Evolutionary conservation across 257 asterid genomes (phyloP).

Genomic region (Solanum dulcamara): DNA sequence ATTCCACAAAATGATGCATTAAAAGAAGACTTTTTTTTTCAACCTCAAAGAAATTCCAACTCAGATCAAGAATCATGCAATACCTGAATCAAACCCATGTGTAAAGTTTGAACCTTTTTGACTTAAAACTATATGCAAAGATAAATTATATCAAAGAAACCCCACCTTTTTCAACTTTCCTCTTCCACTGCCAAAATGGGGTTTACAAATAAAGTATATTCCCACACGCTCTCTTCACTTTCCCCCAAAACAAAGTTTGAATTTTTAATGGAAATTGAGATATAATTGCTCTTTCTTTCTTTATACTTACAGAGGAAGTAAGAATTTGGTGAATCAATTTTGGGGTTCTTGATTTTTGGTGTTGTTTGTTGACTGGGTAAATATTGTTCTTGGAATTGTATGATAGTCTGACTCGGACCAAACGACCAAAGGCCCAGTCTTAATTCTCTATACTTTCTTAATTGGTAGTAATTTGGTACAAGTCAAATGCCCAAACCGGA

Average conservation of each 20-base stretch:
- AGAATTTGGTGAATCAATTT: neutral
- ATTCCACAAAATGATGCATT: neutral
- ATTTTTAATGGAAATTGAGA: neutral
- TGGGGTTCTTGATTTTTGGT: neutral
- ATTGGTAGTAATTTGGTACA: neutral
- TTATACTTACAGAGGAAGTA: neutral
- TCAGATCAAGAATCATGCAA: neutral
- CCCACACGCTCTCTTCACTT: slow-evolving; percentile 1
- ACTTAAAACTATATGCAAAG: slow-evolving; percentile 16
- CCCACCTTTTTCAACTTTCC: neutral
- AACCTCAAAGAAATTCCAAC: neutral
- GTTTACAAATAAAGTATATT: neutral
- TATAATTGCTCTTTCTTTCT: neutral
- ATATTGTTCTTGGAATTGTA: neutral
- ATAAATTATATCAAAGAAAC: slow-evolving; percentile 9
- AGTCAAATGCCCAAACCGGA: neutral
- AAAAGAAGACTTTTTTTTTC: neutral
- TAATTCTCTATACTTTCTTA: neutral
- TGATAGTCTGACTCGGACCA: neutral
- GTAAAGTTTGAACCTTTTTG: slow-evolving; percentile 20
- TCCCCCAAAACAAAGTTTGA: neutral
- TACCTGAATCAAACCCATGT: neutral
- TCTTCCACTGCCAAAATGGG: neutral
- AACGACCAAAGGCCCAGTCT: neutral
- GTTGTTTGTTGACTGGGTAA: neutral